A percentile compares a stretch with the other conserved stretches of the same genome.
Conservation (phyloP, 768 basidiomycete species). For the Tremella yokohamensis region DNA sequence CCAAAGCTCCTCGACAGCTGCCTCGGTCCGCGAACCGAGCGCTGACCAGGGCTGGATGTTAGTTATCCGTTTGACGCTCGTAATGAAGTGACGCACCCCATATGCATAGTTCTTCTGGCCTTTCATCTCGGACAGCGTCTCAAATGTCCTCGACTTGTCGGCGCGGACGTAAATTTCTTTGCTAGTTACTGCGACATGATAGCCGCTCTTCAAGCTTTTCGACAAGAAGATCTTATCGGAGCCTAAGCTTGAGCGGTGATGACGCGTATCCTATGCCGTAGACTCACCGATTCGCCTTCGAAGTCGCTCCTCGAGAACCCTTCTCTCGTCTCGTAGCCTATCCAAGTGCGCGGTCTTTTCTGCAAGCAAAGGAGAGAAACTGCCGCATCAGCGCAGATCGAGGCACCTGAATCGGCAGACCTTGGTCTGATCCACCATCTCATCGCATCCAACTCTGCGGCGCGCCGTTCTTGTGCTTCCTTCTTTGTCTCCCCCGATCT, state of each 20-base stretch:
- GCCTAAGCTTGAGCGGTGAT: not conserved
- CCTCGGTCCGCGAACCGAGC: conserved; percentile 33
- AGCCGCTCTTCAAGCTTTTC: conserved; percentile 22
- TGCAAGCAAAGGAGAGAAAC: conserved; percentile 27
- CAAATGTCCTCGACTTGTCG: conserved; percentile 28
- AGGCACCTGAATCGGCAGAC: not conserved
- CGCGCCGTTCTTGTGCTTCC: conserved; percentile 22
- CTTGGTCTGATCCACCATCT: conserved; percentile 40
- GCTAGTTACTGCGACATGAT: conserved; percentile 19
- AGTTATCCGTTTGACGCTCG: not conserved
- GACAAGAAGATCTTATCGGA: not conserved
- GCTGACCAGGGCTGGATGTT: conserved; percentile 38
- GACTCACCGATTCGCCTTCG: conserved; percentile 24
- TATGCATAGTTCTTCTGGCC: conserved; percentile 29
- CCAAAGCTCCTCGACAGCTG: conserved; percentile 24
- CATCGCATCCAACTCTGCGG: conserved; percentile 23
- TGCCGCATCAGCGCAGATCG: conserved; percentile 7
- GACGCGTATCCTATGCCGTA: no score
- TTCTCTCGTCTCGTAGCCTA: conserved; percentile 16
- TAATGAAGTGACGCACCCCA: conserved; percentile 21
- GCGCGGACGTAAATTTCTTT: conserved; percentile 26
- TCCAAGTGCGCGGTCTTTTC: conserved; percentile 20
- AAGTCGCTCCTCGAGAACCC: conserved; percentile 30
- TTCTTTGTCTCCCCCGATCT: conserved; percentile 21
- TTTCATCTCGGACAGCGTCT: conserved; percentile 20